Evolutionary conservation across 495 filamentous ascomycete genomes (phyloP), one percentile per base, ranked within the genome.

Genomic region (Letharia lupina): DNA sequence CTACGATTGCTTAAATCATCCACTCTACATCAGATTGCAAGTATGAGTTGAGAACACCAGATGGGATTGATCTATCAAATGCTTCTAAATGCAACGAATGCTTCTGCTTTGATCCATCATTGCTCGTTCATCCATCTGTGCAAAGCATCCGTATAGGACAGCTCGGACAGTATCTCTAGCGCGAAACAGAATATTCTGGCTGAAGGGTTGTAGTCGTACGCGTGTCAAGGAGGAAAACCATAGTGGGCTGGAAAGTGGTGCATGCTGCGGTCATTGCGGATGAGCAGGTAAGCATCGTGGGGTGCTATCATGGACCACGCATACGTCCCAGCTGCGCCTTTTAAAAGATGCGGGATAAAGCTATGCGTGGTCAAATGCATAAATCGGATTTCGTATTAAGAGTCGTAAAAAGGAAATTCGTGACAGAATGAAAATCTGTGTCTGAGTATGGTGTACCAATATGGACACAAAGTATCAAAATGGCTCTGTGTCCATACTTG

Each of bases 51-150:
- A 39, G 18, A 35, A 57, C 11, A 59, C 7, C 13, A 20, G 60
- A 54, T 61, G 28, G 44, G 31, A 42, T 54, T 44, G 57, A 52
- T 65, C 64, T 65, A 65, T 61, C 64, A 61, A 65, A 65, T 65
- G 57, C 57, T 60, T 65, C 57, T 65, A 65, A 58, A 54, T 65
- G 54, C 64, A 65, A 42, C 44, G 31, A 28, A 61, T 60, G 33
- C 20, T 59, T 28, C 40, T 65, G 41, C 41, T 37, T 33, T 47
- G 52, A n/a, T 47, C 52, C 37, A 37, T 57, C 52, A 59, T 44
- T 65, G 63, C 52, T 65, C 40, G 63, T 57, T 59, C 40, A 59
- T 59, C 40, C 50, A 59, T 65, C 13, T 40, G 28, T 58, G 52
- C 41, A 28, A 65, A 15, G 40, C 52, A 35, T 65, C 50, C 28